Evolutionary conservation across 805 yeast species (phyloP).

Genomic region (Starmera amethionina): DNA sequence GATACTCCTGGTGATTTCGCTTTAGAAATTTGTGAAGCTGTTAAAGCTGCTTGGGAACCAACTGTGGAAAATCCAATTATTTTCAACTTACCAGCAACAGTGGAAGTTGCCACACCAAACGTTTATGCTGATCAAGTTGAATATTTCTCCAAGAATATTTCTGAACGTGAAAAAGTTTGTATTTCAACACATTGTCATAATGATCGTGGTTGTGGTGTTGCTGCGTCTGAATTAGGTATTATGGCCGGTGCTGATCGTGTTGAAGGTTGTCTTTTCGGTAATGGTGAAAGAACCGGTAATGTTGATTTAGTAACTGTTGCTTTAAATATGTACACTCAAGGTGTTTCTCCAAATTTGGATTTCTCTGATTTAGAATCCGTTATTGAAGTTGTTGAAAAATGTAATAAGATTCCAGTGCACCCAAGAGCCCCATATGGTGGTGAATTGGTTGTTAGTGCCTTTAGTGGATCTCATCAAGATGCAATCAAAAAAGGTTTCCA

Average conservation of each 20-base stretch:
- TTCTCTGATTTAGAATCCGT: constrained; percentile 58
- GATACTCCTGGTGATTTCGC: constrained; percentile 71
- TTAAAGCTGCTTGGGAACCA: constrained; percentile 72
- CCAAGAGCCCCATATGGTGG: constrained; percentile 79
- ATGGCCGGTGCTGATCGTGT: constrained; percentile 83
- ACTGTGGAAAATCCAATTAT: constrained; percentile 64
- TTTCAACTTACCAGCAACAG: constrained; percentile 75
- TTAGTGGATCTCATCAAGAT: constrained; percentile 66
- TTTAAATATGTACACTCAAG: constrained; percentile 69
- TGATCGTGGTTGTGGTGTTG: constrained; percentile 79
- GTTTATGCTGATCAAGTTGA: constrained; percentile 76
- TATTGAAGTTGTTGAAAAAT: constrained; percentile 61
- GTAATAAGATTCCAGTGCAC: constrained; percentile 67
- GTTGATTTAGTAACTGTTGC: constrained; percentile 72
- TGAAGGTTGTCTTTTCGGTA: constrained; percentile 76
- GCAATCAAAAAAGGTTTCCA: constrained; percentile 61
- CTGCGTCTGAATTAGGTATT: constrained; percentile 68
- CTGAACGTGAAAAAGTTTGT: constrained; percentile 62
- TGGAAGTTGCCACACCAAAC: constrained; percentile 68
- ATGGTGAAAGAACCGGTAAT: constrained; percentile 82
- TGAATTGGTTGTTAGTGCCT: constrained; percentile 69
- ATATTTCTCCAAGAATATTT: constrained; percentile 56
- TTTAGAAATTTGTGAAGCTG: constrained; percentile 71
- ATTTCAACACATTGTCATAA: constrained; percentile 71
- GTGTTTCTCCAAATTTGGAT: constrained; percentile 62